Evolutionary conservation across 2,329 filamentous ascomycete genomes (phyloP).

Genomic region (Gyromitra esculenta): DNA sequence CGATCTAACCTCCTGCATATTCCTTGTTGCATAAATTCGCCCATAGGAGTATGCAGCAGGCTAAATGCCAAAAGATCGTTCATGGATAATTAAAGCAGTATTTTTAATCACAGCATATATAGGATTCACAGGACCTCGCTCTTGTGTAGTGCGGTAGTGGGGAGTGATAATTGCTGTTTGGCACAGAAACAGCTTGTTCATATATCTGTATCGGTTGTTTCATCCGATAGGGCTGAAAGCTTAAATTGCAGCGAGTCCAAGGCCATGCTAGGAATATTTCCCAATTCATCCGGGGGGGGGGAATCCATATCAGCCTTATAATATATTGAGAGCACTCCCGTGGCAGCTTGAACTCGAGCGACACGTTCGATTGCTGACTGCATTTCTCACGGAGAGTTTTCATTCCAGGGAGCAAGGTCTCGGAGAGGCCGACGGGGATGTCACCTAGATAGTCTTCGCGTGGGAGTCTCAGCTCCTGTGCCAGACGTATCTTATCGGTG

Average conservation of each 20-base stretch:
- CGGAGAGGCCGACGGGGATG: too few relatives aligned
- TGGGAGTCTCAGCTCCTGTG: too few relatives aligned
- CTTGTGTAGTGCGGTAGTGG: not conserved
- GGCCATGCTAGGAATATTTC: not conserved
- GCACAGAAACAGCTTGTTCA: not conserved
- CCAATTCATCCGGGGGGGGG: too few relatives aligned
- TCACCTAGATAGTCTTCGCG: too few relatives aligned
- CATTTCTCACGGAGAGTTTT: too few relatives aligned
- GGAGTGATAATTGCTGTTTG: not conserved
- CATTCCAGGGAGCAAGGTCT: too few relatives aligned
- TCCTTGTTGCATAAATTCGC: not conserved
- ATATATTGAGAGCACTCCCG: too few relatives aligned
- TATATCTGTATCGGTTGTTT: not conserved
- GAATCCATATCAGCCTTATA: too few relatives aligned
- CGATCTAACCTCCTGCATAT: not conserved
- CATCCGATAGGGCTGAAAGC: not conserved
- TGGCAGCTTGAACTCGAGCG: too few relatives aligned
- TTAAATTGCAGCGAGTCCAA: not conserved
- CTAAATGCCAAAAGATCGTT: not conserved
- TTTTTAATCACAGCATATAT: constrained; percentile 1
- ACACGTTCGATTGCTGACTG: too few relatives aligned
- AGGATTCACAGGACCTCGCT: constrained; percentile 9
- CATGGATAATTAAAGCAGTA: not conserved
- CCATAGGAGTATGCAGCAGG: not conserved
- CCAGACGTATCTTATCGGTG: too few relatives aligned